Conservation (phyloP, 352 stramenopile species). For the Globisporangium irregulare region DNA sequence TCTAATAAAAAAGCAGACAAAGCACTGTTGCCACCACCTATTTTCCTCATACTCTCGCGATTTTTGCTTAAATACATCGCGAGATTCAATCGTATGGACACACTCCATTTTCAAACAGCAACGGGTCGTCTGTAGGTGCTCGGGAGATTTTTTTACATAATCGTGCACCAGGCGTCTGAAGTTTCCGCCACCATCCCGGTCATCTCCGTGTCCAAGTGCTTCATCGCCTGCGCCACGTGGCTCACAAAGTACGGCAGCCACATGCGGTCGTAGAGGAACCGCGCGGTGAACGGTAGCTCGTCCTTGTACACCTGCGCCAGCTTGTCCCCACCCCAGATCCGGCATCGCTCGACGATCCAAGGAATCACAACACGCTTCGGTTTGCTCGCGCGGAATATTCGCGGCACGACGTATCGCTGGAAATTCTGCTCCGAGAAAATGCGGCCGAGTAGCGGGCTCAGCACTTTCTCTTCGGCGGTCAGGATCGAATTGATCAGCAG, state of each 20-base stretch:
- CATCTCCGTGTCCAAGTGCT: slow-evolving; percentile 49
- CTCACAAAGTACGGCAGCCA: slow-evolving; percentile 72
- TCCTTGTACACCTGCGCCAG: slow-evolving; percentile 63
- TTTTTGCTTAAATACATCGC: slow-evolving; percentile 14
- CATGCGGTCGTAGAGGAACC: slow-evolving; percentile 78
- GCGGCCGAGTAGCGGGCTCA: slow-evolving; percentile 55
- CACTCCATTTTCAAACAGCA: slow-evolving; percentile 2
- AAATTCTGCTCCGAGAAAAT: slow-evolving; percentile 75
- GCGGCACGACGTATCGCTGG: slow-evolving; percentile 70
- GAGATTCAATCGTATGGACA: slow-evolving; percentile 3
- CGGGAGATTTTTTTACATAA: slow-evolving; percentile 35
- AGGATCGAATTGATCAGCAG: slow-evolving; percentile 64
- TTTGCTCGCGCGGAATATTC: slow-evolving; percentile 57
- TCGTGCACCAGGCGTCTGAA: slow-evolving; percentile 57
- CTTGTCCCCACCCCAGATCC: slow-evolving; percentile 62
- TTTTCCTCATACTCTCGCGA: not conserved
- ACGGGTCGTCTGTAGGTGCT: not conserved
- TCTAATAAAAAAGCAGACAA: slow-evolving; percentile 9
- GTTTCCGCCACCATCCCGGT: slow-evolving; percentile 27
- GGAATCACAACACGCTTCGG: slow-evolving; percentile 72
- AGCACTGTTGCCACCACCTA: not conserved
- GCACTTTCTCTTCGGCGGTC: slow-evolving; percentile 58
- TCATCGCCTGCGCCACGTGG: slow-evolving; percentile 73
- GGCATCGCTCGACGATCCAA: slow-evolving; percentile 79
- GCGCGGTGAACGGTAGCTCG: slow-evolving; percentile 67